A percentile compares a stretch with the other conserved stretches of the same genome.
phyloP scores from a whole-genome alignment of 148 eudicot genomes.

The Camellia sinensis region DNA sequence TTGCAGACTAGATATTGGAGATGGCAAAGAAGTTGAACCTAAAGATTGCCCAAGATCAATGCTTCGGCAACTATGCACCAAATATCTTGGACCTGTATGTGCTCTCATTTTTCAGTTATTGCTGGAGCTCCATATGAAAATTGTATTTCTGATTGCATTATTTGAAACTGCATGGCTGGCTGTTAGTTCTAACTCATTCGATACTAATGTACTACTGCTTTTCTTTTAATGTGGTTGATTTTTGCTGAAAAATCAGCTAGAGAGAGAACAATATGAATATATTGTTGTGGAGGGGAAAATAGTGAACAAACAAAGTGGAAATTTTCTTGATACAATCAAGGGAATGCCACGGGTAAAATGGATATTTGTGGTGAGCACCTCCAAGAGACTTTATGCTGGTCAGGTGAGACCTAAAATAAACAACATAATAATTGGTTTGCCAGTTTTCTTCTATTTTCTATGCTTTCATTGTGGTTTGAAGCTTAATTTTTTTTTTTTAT shows the following conservation, averaged over 20 bases:
- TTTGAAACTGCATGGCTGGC: neutral
- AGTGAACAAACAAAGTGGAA: conserved; percentile 43
- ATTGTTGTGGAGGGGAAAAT: conserved; percentile 62
- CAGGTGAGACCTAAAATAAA: conserved; percentile 42
- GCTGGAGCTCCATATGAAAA: conserved; percentile 1
- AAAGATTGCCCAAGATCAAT: conserved; percentile 63
- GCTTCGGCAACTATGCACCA: conserved; percentile 72
- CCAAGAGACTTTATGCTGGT: conserved; percentile 65
- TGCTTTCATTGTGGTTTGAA: neutral
- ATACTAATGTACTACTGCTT: neutral
- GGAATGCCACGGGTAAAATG: conserved; percentile 49
- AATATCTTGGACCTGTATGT: conserved; percentile 94
- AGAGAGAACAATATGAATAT: conserved; percentile 74
- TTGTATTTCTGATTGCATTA: neutral
- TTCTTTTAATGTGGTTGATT: conserved; percentile 10
- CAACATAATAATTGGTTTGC: neutral
- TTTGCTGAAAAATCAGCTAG: conserved; percentile 47
- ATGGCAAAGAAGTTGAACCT: conserved; percentile 75
- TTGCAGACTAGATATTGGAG: conserved; percentile 85
- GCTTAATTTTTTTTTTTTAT: neutral
- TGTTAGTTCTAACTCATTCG: neutral
- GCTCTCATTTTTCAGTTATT: conserved; percentile 10
- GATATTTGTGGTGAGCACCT: conserved; percentile 89
- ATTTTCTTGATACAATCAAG: conserved; percentile 49
- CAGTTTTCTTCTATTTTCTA: neutral